Evolutionary conservation across 179 eudicot species (phyloP).

Genomic region (Beta macrorhiza): DNA sequence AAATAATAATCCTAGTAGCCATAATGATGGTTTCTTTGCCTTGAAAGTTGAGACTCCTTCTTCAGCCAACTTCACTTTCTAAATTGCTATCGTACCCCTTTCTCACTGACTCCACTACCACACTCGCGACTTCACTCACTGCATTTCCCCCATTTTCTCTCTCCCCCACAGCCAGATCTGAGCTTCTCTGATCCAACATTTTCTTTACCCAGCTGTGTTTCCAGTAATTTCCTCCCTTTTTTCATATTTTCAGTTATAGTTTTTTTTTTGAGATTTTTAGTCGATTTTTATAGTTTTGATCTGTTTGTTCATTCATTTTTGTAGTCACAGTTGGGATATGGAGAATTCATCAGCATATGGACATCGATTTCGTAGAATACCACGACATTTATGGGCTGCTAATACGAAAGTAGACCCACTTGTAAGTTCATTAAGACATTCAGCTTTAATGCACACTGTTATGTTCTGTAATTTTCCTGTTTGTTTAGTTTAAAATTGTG

Average conservation of each 20-base stretch:
- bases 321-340: constrained; percentile 37
- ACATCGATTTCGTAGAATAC: constrained; percentile 72
- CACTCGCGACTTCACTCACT: neutral
- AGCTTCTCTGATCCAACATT: neutral
- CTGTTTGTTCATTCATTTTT: neutral
- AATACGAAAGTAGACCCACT: constrained; percentile 64
- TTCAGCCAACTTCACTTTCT: constrained; percentile 1
- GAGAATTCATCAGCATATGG: constrained; percentile 60
- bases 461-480: neutral
- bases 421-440: constrained; percentile 36
- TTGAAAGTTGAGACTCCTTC: constrained; percentile 18
- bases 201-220: neutral
- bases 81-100: neutral
- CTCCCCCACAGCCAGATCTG: neutral
- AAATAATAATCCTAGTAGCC: too few relatives aligned
- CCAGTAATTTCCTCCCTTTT: neutral
- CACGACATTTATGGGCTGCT: constrained; percentile 59
- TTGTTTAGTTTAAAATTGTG: neutral
- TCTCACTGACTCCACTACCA: neutral
- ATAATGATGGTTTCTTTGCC: constrained; percentile 25
- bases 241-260: neutral
- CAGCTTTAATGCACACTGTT: constrained; percentile 15
- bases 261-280: too few relatives aligned
- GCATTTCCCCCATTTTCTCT: neutral
- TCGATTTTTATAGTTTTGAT: neutral